Percentiles rank a stretch among this genome's conserved stretches.
phyloP scores from a whole-genome alignment of 257 asterid species.

The Rubia yunnanensis region DNA sequence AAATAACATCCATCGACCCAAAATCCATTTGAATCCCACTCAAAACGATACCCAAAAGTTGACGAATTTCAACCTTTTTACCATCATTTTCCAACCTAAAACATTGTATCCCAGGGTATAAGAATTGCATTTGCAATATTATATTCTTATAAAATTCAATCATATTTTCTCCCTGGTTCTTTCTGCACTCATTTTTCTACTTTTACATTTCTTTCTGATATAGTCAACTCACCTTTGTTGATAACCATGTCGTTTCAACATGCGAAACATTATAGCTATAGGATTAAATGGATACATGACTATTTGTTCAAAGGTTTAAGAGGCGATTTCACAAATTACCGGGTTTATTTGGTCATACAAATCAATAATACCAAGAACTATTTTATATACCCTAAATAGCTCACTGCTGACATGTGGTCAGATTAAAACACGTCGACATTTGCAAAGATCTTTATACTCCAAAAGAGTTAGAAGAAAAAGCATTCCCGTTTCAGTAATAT shows the following conservation, averaged over 20 bases:
- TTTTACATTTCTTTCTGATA: background rate
- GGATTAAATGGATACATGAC: background rate
- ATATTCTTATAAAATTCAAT: too few species aligned
- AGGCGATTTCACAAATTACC: background rate
- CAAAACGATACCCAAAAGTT: too few species aligned
- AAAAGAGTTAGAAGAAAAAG: background rate
- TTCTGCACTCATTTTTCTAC: too few species aligned
- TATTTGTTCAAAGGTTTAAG: background rate
- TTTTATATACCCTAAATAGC: background rate
- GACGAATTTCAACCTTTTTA: too few species aligned
- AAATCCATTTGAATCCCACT: too few species aligned
- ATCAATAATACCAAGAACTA: background rate
- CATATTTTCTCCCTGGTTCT: too few species aligned
- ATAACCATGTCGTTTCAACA: background rate
- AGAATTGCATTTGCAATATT: too few species aligned
- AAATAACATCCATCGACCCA: too few species aligned
- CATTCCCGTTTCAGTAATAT: too few species aligned
- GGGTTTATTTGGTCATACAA: background rate
- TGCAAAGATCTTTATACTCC: background rate
- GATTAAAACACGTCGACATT: background rate
- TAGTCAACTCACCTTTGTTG: background rate
- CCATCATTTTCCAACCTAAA: too few species aligned
- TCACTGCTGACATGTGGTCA: background rate
- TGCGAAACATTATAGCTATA: too few species aligned
- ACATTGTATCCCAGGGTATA: too few species aligned